Base-by-base conservation (phyloP, 176 grass and related monocot genomes). In the Stipa capillata region DNA sequence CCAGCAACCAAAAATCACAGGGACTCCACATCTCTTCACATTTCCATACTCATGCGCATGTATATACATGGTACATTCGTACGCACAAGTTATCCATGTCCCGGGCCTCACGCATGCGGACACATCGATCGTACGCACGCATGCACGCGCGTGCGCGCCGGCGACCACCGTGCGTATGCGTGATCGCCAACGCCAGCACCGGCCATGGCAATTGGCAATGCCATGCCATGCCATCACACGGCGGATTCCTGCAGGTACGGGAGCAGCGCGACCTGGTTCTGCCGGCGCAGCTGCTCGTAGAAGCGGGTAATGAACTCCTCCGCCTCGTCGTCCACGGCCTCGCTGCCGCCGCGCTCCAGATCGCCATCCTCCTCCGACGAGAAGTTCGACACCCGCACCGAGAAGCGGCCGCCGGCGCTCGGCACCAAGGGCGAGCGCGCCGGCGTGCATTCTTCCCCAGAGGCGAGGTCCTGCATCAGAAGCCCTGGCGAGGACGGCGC, bases 231-330 rank as follows among this genome's bases (percentile, higher is more conserved):
- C 29, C 0, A 55, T 65, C 47, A 88, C 9, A 69, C 59, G 24
- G 75, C 68, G 77, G 64, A 73, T 41, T 91, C 86, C 57, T 78
- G 72, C 43, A 73, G 33, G 75, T 87, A 85, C 17, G 89, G 83
- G 28, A 94, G 86, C 80, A 92, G n/a, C 0, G 83, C 87, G 57
- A 89, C 10, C 5, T 82, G 65, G 29, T 89, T 94, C 83, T 97
- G 95, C 2, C 87, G 76, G 36, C 84, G 89, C 23, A 97, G 84
- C 57, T 97, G 92, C 21, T 94, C 95, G 90, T 97, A 97, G 81
- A 97, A 97, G 49, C 83, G 76, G 16, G 56, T 64, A 81, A 97
- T 97, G 89, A 97, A 97, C 77, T 97, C 92, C 80, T 97, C 95
- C 1, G 95, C 95, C 29, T 92, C 89, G 83, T 82, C 83, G 65